Percentiles rank a stretch among this genome's conserved stretches.
Evolutionary conservation across 257 asterid species (phyloP).

Genomic region (Primulina eburnea): DNA sequence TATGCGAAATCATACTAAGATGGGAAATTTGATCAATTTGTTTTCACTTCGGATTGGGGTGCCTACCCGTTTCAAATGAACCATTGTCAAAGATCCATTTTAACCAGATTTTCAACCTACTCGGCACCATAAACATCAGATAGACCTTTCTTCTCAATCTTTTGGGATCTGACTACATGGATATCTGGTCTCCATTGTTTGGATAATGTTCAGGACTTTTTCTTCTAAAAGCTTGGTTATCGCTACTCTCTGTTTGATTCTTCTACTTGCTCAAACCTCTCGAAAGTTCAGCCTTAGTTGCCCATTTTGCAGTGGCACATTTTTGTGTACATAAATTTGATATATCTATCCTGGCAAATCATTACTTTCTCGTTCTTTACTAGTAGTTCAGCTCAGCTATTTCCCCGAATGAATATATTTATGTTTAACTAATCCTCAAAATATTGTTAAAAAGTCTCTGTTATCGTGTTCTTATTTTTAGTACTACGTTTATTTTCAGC

Average conservation of each 20-base stretch:
- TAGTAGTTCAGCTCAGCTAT: not conserved
- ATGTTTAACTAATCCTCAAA: not conserved
- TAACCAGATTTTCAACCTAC: not conserved
- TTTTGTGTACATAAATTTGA: no score
- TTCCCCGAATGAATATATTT: slow-evolving; percentile 11
- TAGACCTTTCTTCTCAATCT: not conserved
- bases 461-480: slow-evolving; percentile 15
- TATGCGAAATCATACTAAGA: not conserved
- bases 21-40: not conserved
- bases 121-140: not conserved
- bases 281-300: no score
- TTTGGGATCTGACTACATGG: not conserved
- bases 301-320: not conserved
- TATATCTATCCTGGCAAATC: not conserved
- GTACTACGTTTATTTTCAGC: slow-evolving; percentile 40
- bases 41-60: no score
- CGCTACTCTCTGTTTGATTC: not conserved
- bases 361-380: not conserved
- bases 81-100: no score
- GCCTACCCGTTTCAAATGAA: no score
- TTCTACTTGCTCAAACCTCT: not conserved
- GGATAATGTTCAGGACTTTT: not conserved
- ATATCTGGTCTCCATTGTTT: no score
- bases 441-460: not conserved
- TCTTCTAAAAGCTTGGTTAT: not conserved